Conservation (phyloP, 2,329 filamentous ascomycete species). For the Huntiella omanensis region DNA sequence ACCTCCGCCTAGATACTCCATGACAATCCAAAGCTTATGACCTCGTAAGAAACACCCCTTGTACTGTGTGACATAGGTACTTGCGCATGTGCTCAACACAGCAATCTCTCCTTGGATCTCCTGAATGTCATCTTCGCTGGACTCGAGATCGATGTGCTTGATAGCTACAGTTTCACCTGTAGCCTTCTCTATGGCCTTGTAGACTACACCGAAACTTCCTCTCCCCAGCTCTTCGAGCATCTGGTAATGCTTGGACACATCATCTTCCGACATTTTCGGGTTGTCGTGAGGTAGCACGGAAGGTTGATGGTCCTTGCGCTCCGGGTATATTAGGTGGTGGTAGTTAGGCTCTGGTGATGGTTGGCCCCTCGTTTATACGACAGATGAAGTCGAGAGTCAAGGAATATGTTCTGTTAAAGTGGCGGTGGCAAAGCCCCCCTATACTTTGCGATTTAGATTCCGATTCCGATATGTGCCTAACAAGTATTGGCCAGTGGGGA, state of each 20-base stretch:
- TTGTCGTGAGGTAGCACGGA: no score
- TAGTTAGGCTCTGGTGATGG: no score
- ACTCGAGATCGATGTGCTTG: slow-evolving; percentile 97
- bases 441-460: no score
- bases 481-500: no score
- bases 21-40: slow-evolving; percentile 97
- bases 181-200: slow-evolving; percentile 80
- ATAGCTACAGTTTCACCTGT: slow-evolving; percentile 91
- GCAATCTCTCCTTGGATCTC: slow-evolving; percentile 97
- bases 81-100: slow-evolving; percentile 84
- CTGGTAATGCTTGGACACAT: slow-evolving; percentile 73
- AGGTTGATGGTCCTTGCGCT: no score
- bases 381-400: no score
- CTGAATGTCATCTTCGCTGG: slow-evolving; percentile 93
- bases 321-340: no score
- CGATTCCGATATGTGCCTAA: no score
- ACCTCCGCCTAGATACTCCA: slow-evolving; percentile 92
- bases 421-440: no score
- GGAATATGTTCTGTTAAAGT: no score
- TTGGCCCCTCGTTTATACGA: no score
- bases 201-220: slow-evolving; percentile 91
- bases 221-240: slow-evolving; percentile 91
- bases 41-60: slow-evolving; percentile 91
- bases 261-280: slow-evolving; percentile 34
- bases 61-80: slow-evolving; percentile 88